Evolutionary conservation across 2,329 filamentous ascomycete species (phyloP).

Genomic region (Diaporthe citriasiana): DNA sequence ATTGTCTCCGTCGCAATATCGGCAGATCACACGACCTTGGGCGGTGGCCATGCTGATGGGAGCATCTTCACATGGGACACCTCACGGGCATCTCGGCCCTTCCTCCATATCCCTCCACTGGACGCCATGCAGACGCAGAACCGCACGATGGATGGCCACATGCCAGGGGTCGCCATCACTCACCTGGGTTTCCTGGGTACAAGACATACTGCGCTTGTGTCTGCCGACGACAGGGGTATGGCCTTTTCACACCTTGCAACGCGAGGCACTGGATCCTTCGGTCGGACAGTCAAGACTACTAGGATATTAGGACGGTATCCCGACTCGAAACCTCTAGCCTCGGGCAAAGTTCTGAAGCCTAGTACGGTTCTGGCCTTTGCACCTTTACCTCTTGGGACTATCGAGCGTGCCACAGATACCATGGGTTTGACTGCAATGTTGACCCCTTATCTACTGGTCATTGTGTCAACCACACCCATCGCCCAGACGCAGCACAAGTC

Average conservation of each 20-base stretch:
- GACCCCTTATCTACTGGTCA: slow-evolving; percentile 94
- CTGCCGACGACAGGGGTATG: slow-evolving; percentile 95
- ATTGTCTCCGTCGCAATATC: slow-evolving; percentile 91
- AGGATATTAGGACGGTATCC: slow-evolving; percentile 94
- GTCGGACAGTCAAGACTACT: slow-evolving; percentile 88
- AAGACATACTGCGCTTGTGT: slow-evolving; percentile 93
- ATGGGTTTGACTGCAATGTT: slow-evolving; percentile 95
- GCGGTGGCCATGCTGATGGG: slow-evolving; percentile 89
- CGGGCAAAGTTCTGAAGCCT: slow-evolving; percentile 82
- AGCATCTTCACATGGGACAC: slow-evolving; percentile 98
- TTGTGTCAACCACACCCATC: slow-evolving; percentile 96
- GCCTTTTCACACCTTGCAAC: slow-evolving; percentile 97
- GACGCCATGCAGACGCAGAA: slow-evolving; percentile 75
- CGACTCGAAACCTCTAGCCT: slow-evolving; percentile 69
- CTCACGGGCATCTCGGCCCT: slow-evolving; percentile 83
- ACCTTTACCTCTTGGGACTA: slow-evolving; percentile 91
- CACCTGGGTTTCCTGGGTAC: slow-evolving; percentile 97
- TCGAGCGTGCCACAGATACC: slow-evolving; percentile 87
- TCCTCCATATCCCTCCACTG: slow-evolving; percentile 86
- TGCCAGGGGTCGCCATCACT: slow-evolving; percentile 81
- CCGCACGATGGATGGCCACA: slow-evolving; percentile 84
- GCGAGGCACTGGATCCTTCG: slow-evolving; percentile 87
- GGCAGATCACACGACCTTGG: slow-evolving; percentile 92
- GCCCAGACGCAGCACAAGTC: slow-evolving; percentile 98
- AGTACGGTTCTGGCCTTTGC: slow-evolving; percentile 96